phyloP scores from a whole-genome alignment of 2,329 filamentous ascomycete genomes.

The Clonostachys rosea region DNA sequence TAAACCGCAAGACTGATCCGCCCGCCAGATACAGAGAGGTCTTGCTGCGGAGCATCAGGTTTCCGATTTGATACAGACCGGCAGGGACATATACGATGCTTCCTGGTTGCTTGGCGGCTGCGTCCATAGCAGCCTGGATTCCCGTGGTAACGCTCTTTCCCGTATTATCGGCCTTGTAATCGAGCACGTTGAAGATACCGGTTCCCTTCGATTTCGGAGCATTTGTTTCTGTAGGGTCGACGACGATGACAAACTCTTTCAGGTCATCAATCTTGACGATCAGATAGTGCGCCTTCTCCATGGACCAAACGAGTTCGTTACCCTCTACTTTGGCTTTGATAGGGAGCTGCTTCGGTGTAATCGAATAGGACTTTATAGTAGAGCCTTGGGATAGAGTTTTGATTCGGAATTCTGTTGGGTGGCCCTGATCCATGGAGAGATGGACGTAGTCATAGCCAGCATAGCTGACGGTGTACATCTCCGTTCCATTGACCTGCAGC shows the following conservation, averaged over 20 bases:
- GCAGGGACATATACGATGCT: constrained; percentile 1
- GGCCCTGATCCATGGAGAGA: constrained; percentile 1
- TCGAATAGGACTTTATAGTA: neutral
- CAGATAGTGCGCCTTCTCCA: neutral
- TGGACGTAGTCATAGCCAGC: constrained; percentile 2
- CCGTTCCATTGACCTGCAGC: neutral
- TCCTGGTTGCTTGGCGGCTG: neutral
- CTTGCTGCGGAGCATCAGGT: neutral
- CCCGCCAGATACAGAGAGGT: constrained; percentile 1
- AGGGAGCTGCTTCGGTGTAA: neutral
- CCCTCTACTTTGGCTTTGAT: constrained; percentile 2
- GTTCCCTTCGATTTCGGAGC: neutral
- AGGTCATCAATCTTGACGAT: constrained; percentile 1
- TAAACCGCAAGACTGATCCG: constrained; percentile 1
- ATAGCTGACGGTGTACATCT: constrained; percentile 2
- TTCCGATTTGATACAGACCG: neutral
- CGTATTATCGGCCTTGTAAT: neutral
- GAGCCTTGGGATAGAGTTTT: neutral
- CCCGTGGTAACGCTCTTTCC: neutral
- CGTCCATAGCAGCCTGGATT: constrained; percentile 1
- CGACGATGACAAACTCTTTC: constrained; percentile 1
- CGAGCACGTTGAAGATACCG: constrained; percentile 1
- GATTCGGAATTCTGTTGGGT: neutral
- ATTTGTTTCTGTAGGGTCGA: neutral
- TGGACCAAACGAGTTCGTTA: neutral